phyloP scores from a whole-genome alignment of 2,329 filamentous ascomycete species.

The Colletotrichum higginsianum region DNA sequence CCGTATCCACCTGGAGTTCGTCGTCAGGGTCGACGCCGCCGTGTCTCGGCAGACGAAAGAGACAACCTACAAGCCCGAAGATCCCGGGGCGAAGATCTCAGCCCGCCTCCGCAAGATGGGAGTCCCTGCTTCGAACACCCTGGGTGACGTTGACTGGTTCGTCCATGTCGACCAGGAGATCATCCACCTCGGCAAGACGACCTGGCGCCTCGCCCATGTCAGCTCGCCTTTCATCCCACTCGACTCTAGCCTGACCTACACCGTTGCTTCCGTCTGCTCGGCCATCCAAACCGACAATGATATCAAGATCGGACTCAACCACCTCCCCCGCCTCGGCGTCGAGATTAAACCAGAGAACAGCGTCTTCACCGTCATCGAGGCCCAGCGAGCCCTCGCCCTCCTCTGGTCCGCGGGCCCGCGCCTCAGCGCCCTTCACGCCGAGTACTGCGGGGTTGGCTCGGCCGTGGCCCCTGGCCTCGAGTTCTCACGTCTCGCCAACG shows the following conservation, averaged over 20 bases:
- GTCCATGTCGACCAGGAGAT: background rate
- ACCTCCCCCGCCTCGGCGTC: constrained; percentile 3
- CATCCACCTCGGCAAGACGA: background rate
- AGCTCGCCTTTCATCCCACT: constrained; percentile 9
- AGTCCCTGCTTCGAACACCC: background rate
- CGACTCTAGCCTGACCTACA: background rate
- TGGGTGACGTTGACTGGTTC: background rate
- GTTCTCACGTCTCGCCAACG: constrained; percentile 8
- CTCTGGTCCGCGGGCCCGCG: constrained; percentile 21
- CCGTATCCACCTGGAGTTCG: background rate
- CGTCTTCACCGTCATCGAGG: constrained; percentile 2
- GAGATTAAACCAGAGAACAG: constrained; percentile 3
- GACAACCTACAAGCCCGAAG: background rate
- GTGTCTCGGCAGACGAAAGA: background rate
- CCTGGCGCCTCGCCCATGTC: constrained; percentile 16
- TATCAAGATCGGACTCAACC: constrained; percentile 10
- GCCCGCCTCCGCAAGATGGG: background rate
- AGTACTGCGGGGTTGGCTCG: constrained; percentile 11
- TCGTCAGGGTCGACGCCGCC: background rate
- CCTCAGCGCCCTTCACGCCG: constrained; percentile 18
- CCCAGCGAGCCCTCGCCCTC: constrained; percentile 12
- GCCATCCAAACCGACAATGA: background rate
- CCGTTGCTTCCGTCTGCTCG: background rate
- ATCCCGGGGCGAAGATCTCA: background rate
- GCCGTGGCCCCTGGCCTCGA: constrained; percentile 20